Percentiles rank a stretch among this genome's conserved stretches.
phyloP scores from a whole-genome alignment of 2,329 filamentous ascomycete species.

The Endoconidiophora polonica region DNA sequence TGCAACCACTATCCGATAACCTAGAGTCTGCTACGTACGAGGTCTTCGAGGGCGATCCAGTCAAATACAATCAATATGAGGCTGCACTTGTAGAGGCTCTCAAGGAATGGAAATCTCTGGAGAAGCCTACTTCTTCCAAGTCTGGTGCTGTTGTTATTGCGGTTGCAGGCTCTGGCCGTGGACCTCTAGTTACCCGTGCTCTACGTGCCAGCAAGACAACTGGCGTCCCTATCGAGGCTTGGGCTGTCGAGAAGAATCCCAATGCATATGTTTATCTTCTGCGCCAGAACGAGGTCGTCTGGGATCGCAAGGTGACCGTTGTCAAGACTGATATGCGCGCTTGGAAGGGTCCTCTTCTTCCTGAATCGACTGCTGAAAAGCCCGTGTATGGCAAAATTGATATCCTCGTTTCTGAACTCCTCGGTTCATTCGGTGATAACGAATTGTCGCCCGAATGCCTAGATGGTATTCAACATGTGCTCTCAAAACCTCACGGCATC shows the following conservation, averaged over 20 bases:
- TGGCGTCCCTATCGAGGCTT: conserved; percentile 65
- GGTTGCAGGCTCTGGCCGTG: conserved; percentile 83
- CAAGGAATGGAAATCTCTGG: conserved; percentile 55
- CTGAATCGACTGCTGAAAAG: conserved; percentile 25
- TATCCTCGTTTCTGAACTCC: conserved; percentile 82
- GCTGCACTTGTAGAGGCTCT: conserved; percentile 66
- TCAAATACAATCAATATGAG: conserved; percentile 97
- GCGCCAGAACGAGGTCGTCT: conserved; percentile 67
- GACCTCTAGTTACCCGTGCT: conserved; percentile 77
- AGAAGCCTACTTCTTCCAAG: conserved; percentile 57
- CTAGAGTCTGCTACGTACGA: conserved; percentile 95
- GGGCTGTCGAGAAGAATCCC: conserved; percentile 94
- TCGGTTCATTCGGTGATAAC: conserved; percentile 93
- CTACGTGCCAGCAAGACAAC: conserved; percentile 63
- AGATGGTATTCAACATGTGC: conserved; percentile 82
- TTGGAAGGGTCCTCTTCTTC: conserved; percentile 65
- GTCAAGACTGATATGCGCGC: conserved; percentile 95
- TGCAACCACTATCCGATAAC: conserved; percentile 91
- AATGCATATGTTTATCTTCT: conserved; percentile 91
- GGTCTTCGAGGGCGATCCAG: conserved; percentile 93
- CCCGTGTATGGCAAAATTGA: conserved; percentile 55
- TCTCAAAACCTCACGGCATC: conserved; percentile 65
- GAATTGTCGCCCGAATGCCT: conserved; percentile 93
- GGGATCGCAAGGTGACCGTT: conserved; percentile 65
- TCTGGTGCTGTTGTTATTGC: conserved; percentile 65